Evolutionary conservation across 768 basidiomycete genomes (phyloP), one percentile per base, ranked within the genome.

Genomic region (Termitomyces sp.): DNA sequence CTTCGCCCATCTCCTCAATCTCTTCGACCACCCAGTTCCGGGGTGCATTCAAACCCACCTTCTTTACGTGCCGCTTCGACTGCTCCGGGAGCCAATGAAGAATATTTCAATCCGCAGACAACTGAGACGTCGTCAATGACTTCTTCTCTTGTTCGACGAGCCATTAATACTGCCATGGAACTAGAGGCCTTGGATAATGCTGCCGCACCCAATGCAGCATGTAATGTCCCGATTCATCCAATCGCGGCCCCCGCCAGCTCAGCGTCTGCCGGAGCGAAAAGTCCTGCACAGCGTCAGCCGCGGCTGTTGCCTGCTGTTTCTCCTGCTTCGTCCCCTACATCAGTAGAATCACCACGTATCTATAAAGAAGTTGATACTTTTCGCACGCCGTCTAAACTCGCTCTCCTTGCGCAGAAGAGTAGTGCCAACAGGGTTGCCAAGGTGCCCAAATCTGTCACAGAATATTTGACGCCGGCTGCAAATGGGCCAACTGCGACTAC

Each of bases 401-500:
- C 88, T 8, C 76, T 84, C 61, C 78, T 92, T 28, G 90, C 91
- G 8, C 86, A 87, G 65, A 83, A 80, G 60, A 53, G 38, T 16
- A 72, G 73, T 55, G 68, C 73, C 20, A 72, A 63, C 43, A 71
- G 73, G 46, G 82, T 84, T 36, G 38, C n/a, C n/a, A 75, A 74
- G 54, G 66, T 76, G 32, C 76, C 76, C 3, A 78, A 76, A 58
- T 71, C 75, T 40, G 74, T 71, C 44, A 91, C 90, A 6, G 84
- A 90, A 66, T 88, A 86, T 66, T 71, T 90, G 12, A 87, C 82
- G 16, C 90, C 90, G 2, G 89, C 87, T 46, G 87, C 87, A n/a
- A 92, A 92, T 65, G 88, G 90, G 0, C 73, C 87, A 3, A 85
- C 88, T n/a, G 90, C 84, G 13, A 92, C 90, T 0, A 90, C 89